Base-by-base conservation (phyloP, 2,329 filamentous ascomycete species). In the Tolypocladium pustulatum region DNA sequence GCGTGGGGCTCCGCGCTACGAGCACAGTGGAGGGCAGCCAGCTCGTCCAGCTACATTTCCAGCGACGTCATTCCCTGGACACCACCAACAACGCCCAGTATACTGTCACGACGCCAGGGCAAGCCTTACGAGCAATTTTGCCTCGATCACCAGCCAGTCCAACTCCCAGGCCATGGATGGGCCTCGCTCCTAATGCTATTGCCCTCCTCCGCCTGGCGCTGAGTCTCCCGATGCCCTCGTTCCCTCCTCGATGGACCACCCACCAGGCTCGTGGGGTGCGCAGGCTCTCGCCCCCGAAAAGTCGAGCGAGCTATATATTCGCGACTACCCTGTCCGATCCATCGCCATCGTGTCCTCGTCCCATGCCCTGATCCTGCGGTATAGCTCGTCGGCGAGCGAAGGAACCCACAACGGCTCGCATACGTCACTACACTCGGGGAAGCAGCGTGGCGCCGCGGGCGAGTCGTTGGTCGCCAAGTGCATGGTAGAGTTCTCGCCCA, bases 251-350 rank as follows among this genome's bases (percentile, higher is more conserved):
- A 83, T 83, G 80, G 80, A 82, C 68, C 73, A 76, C 69, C 69
- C 72, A 59, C 69, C 76, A 52, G 66, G 72, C 62, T 66, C 74
- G 56, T 80, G 78, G 76, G 74, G 68, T 62, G 72, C 76, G 60
- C 75, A 80, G 66, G 69, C 76, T 63, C 77, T 78, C 17, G 75
- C 78, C 52, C 73, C 76, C 62, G 81, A 84, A 60, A 82, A 79
- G 77, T 83, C 87, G 59, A 88, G 91, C 75, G 87, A 88, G 67
- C 85, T 96, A 61, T 83, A 94, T 67, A 86, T 96, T 72, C 89
- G 89, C 76, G 91, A 97, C 70, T 85, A 90, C 69, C 91, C 91
- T 65, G 85, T 91, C 71, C 89, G 93, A 64, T 89, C 91, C 64
- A 91, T 97, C 71, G 91, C 91, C 63, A 86, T 97, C 64, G 87